Conservation (phyloP, 2,329 filamentous ascomycete genomes). For the Stenocarpella maydis region DNA sequence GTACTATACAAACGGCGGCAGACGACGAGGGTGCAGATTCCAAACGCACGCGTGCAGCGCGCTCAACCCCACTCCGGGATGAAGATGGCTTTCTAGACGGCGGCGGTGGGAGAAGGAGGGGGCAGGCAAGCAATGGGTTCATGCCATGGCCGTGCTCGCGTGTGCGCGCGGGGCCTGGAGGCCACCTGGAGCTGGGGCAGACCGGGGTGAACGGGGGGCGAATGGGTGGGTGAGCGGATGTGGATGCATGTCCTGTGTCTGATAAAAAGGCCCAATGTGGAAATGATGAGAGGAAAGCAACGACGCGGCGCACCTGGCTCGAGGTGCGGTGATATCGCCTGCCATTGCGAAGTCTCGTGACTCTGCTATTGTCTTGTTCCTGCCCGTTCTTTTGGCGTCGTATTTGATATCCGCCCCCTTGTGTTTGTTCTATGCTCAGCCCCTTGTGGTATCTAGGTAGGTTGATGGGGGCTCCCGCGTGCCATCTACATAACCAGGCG, state of each 20-base stretch:
- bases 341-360: neutral
- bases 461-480: too few relatives aligned
- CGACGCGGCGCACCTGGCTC: neutral
- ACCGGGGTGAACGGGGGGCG: neutral
- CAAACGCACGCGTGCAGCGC: neutral
- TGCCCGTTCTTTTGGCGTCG: too few relatives aligned
- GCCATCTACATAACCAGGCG: too few relatives aligned
- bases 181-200: slow-evolving; percentile 8
- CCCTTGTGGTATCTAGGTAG: too few relatives aligned
- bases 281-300: slow-evolving; percentile 8
- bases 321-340: neutral
- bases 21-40: slow-evolving; percentile 1
- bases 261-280: slow-evolving; percentile 27
- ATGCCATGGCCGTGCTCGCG: neutral
- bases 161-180: neutral
- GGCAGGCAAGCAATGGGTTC: neutral
- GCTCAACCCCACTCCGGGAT: slow-evolving; percentile 21
- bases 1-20: slow-evolving; percentile 18
- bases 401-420: too few relatives aligned
- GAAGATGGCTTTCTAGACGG: slow-evolving; percentile 20
- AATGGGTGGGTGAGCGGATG: neutral
- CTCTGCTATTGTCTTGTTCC: neutral
- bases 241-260: slow-evolving; percentile 11
- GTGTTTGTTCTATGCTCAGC: too few relatives aligned
- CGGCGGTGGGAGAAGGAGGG: neutral